phyloP scores from a whole-genome alignment of 2,329 filamentous ascomycete genomes.

The Mycosphaerella sp. region DNA sequence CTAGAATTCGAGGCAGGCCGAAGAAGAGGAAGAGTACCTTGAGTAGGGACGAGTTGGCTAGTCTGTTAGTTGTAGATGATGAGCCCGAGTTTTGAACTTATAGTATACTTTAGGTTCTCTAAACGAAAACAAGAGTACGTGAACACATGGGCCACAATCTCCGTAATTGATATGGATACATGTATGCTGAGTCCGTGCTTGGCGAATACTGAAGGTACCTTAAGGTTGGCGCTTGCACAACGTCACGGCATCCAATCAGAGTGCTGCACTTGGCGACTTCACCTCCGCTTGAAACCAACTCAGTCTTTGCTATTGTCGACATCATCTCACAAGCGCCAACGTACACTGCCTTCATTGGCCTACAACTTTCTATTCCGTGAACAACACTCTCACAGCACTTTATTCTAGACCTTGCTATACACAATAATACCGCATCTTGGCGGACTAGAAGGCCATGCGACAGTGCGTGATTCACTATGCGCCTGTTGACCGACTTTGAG shows the following conservation, averaged over 20 bases:
- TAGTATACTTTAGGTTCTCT: too few species aligned
- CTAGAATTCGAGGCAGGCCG: slow-evolving; percentile 51
- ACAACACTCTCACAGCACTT: slow-evolving; percentile 17
- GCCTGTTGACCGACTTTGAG: slow-evolving; percentile 8
- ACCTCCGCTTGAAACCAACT: slow-evolving; percentile 1
- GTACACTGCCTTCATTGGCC: slow-evolving; percentile 15
- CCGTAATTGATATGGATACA: not conserved
- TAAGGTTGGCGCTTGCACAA: not conserved
- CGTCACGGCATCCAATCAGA: not conserved
- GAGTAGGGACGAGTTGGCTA: slow-evolving; percentile 67
- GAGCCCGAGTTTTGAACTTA: not conserved
- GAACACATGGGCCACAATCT: too few species aligned
- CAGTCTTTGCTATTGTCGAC: slow-evolving; percentile 15
- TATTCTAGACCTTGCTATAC: slow-evolving; percentile 17
- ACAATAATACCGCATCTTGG: slow-evolving; percentile 9
- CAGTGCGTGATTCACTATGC: slow-evolving; percentile 15
- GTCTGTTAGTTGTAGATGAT: slow-evolving; percentile 37
- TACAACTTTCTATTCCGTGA: slow-evolving; percentile 12
- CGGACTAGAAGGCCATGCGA: not conserved
- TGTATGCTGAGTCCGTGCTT: slow-evolving; percentile 5
- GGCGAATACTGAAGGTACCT: too few species aligned
- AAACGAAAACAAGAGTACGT: not conserved
- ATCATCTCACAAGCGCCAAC: slow-evolving; percentile 18
- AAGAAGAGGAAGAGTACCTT: slow-evolving; percentile 67
- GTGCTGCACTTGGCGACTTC: not conserved